phyloP scores from a whole-genome alignment of 495 filamentous ascomycete species.

The Penicillium chermesinum region DNA sequence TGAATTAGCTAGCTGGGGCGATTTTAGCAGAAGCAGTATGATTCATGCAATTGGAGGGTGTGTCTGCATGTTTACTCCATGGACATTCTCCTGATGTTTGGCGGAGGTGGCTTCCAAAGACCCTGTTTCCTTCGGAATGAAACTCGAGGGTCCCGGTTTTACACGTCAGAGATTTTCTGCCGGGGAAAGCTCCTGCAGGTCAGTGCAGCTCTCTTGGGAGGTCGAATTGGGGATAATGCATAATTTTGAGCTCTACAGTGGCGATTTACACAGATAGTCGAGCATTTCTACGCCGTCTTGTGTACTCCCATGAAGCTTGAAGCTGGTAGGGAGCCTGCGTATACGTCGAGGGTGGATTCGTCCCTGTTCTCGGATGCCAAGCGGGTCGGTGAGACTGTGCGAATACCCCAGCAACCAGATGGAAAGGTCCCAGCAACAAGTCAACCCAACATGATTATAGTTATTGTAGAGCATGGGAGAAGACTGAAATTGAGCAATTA shows the following conservation, averaged over 20 bases:
- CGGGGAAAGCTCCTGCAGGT: slow-evolving; percentile 15
- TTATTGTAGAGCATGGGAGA: not conserved
- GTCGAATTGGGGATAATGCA: not conserved
- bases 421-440: slow-evolving; percentile 7
- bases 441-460: not conserved
- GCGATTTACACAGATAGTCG: not conserved
- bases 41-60: too few relatives aligned
- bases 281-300: not conserved
- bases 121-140: slow-evolving; percentile 4
- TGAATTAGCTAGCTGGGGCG: not conserved
- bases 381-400: slow-evolving; percentile 35
- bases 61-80: too few relatives aligned
- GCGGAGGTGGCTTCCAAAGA: not conserved
- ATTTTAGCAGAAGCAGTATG: not conserved
- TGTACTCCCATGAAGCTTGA: not conserved
- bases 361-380: slow-evolving; percentile 39
- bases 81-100: not conserved
- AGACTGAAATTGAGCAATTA: not conserved
- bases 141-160: slow-evolving; percentile 14
- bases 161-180: slow-evolving; percentile 38
- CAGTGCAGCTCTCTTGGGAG: not conserved
- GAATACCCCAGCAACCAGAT: slow-evolving; percentile 31
- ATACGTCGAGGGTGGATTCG: slow-evolving; percentile 1
- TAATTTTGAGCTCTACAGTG: not conserved
- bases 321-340: not conserved